A percentile compares a stretch with the other conserved stretches of the same genome.
phyloP scores from a whole-genome alignment of 805 yeast genomes.

The Grigorovia yakushimaensis region DNA sequence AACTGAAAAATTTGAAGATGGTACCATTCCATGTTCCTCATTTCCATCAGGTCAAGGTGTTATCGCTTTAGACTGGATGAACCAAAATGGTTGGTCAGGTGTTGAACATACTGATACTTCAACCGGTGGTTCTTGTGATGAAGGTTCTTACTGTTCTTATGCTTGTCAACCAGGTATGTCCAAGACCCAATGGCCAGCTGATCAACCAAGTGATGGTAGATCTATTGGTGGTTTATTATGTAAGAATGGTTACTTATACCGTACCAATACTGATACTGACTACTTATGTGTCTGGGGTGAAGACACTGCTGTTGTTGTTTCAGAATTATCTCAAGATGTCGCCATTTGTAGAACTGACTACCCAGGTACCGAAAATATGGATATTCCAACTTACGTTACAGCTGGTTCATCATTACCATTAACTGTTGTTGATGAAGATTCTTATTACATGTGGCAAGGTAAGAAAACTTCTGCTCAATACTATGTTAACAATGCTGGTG shows the following conservation, averaged over 20 bases:
- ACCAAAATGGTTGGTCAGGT: slow-evolving; percentile 42
- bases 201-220: slow-evolving; percentile 83
- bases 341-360: slow-evolving; percentile 97
- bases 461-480: slow-evolving; percentile 85
- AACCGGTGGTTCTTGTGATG: slow-evolving; percentile 59
- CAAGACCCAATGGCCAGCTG: slow-evolving; percentile 94
- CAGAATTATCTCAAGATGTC: slow-evolving; percentile 54
- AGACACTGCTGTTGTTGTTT: slow-evolving; percentile 58
- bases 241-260: slow-evolving; percentile 76
- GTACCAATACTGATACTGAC: slow-evolving; percentile 56
- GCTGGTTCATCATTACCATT: slow-evolving; percentile 61
- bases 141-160: slow-evolving; percentile 93
- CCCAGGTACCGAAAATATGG: slow-evolving; percentile 99
- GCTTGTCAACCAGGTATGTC: slow-evolving; percentile 99
- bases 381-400: slow-evolving; percentile 73
- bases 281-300: slow-evolving; percentile 88
- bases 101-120: slow-evolving; percentile 39
- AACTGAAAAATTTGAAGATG: slow-evolving; percentile 52
- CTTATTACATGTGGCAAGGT: slow-evolving; percentile 80
- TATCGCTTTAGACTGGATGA: slow-evolving; percentile 48
- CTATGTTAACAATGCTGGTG: slow-evolving; percentile 96
- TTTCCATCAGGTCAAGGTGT: slow-evolving; percentile 76
- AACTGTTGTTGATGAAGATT: slow-evolving; percentile 69
- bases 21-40: slow-evolving; percentile 53
- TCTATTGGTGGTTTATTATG: slow-evolving; percentile 92